These are phyloP conservation scores for Macrolepiota fuliginosa DNA, from an alignment of 768 basidiomycete genomes.

Conservation along the genomic window DNA sequence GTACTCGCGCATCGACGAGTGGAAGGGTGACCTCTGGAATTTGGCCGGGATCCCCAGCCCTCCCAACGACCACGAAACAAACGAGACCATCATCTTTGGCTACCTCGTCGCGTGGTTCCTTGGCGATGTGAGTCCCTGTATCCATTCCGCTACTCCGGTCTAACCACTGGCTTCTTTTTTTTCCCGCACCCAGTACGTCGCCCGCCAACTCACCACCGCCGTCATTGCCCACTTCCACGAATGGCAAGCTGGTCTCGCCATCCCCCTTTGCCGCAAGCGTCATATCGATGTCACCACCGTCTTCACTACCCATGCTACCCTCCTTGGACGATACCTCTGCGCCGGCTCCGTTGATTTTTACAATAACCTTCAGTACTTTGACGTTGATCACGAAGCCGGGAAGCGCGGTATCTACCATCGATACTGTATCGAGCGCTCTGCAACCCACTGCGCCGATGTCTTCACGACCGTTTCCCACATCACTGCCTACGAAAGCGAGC, in stretches of 20 bases:
- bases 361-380: slow-evolving; percentile 99
- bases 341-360: slow-evolving; percentile 99
- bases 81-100: slow-evolving; percentile 96
- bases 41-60: slow-evolving; percentile 97
- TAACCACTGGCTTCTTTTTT: slow-evolving; percentile 7
- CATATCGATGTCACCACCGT: slow-evolving; percentile 98
- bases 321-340: slow-evolving; percentile 97
- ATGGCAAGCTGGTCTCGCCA: slow-evolving; percentile 98
- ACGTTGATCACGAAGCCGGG: slow-evolving; percentile 98
- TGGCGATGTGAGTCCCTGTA: slow-evolving; percentile 72
- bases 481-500: slow-evolving; percentile 96
- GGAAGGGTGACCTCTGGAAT: slow-evolving; percentile 99
- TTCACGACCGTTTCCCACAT: slow-evolving; percentile 98
- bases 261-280: slow-evolving; percentile 91
- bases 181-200: slow-evolving; percentile 57
- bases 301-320: slow-evolving; percentile 97
- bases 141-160: slow-evolving; percentile 7
- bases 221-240: slow-evolving; percentile 99
- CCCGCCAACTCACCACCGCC: slow-evolving; percentile 77
- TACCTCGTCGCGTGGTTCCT: slow-evolving; percentile 99
- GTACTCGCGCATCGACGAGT: slow-evolving; percentile 90
- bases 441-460: slow-evolving; percentile 94
- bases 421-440: slow-evolving; percentile 96
- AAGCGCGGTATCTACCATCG: slow-evolving; percentile 98
- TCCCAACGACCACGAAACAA: slow-evolving; percentile 95